These are phyloP conservation scores for Boletellus ananiceps DNA, from an alignment of 768 basidiomycete genomes.

Conservation along the genomic window DNA sequence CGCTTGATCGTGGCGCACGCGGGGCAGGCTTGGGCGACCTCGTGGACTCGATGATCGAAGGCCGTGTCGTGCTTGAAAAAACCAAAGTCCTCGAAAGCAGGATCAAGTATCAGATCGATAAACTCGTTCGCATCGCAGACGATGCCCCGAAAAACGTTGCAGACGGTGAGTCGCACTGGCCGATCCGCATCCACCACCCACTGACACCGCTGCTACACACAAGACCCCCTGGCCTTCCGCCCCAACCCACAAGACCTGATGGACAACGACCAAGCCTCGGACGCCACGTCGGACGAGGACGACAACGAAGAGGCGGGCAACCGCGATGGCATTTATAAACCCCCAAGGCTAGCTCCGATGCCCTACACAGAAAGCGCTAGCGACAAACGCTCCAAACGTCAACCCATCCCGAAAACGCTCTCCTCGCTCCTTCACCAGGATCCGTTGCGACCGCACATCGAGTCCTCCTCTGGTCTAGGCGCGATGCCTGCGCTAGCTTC, in stretches of 20 bases:
- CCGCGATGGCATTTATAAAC: conserved; percentile 64
- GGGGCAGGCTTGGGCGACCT: conserved; percentile 67
- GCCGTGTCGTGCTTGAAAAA: conserved; percentile 84
- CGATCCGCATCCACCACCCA: neutral
- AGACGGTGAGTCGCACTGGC: conserved; percentile 49
- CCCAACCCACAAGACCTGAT: conserved; percentile 81
- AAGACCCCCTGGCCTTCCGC: conserved; percentile 89
- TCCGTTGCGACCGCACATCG: conserved; percentile 59
- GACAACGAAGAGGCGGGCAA: conserved; percentile 14
- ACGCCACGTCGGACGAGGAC: conserved; percentile 30
- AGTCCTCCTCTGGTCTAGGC: conserved; percentile 72
- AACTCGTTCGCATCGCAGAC: conserved; percentile 75
- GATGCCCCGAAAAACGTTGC: conserved; percentile 44
- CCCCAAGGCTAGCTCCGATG: conserved; percentile 84
- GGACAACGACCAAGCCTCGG: conserved; percentile 34
- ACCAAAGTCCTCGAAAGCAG: conserved; percentile 76
- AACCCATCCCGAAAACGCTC: conserved; percentile 63
- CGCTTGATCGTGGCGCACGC: conserved; percentile 45
- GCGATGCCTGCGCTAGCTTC: conserved; percentile 50
- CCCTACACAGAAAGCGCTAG: conserved; percentile 66
- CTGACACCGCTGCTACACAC: neutral
- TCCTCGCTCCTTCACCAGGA: conserved; percentile 47
- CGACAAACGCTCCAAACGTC: conserved; percentile 44
- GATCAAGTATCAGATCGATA: conserved; percentile 95
- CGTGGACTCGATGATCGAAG: conserved; percentile 75